phyloP scores from a whole-genome alignment of 768 basidiomycete species.

The Rhizopogon salebrosus region DNA sequence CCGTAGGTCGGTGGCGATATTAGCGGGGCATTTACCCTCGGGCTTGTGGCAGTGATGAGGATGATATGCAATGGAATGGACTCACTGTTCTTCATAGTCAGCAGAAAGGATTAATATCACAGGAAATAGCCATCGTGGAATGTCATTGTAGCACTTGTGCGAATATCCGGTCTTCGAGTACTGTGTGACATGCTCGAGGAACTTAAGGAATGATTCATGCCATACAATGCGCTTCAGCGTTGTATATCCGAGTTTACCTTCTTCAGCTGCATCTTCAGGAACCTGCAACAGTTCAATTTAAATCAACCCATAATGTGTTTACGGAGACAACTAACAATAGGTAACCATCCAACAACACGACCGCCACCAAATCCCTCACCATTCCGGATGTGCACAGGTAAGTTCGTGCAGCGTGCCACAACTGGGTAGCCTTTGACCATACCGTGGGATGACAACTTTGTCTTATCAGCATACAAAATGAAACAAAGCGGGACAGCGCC shows the following conservation, averaged over 20 bases:
- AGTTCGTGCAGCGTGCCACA: conserved; percentile 10
- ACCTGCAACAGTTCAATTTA: conserved; percentile 15
- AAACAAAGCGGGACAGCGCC: conserved; percentile 2
- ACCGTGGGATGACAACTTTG: conserved; percentile 11
- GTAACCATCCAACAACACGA: conserved; percentile 12
- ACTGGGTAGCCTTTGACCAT: conserved; percentile 18
- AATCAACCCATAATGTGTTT: background rate
- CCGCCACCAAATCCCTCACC: conserved; percentile 13
- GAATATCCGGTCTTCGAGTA: conserved; percentile 17
- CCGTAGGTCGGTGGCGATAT: no score
- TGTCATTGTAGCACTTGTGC: conserved; percentile 23
- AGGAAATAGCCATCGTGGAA: conserved; percentile 27
- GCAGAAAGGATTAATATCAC: conserved; percentile 33
- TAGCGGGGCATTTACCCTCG: no score
- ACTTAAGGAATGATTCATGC: conserved; percentile 30
- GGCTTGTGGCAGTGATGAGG: background rate
- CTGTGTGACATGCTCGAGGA: conserved; percentile 22
- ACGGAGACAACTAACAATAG: conserved; percentile 5
- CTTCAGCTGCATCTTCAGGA: conserved; percentile 25
- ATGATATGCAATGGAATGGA: background rate
- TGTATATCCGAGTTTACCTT: conserved; percentile 24
- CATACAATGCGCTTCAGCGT: conserved; percentile 32
- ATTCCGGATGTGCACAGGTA: conserved; percentile 13
- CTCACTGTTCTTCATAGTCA: conserved; percentile 45
- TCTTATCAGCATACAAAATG: conserved; percentile 16